phyloP scores from a whole-genome alignment of 75 land plant species.

The Pseudotsuga menziesii region DNA sequence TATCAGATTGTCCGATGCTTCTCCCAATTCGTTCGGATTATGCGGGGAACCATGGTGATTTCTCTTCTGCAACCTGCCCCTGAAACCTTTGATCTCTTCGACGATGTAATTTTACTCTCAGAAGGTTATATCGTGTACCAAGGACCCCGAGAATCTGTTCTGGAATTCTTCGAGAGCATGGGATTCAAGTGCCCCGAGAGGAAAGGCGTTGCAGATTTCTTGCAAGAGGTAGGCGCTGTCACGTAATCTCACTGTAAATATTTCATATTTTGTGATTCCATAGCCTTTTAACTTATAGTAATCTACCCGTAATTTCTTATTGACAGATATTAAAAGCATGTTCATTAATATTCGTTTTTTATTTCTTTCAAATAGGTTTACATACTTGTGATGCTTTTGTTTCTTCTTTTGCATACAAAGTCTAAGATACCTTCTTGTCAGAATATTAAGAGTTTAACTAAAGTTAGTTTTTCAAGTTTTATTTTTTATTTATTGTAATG shows the following conservation, averaged over 20 bases:
- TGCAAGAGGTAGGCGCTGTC: constrained; percentile 61
- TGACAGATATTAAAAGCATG: too few species aligned
- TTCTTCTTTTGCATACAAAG: too few species aligned
- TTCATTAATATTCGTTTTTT: background rate
- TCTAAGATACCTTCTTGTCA: too few species aligned
- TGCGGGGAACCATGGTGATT: constrained; percentile 61
- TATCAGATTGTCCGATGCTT: constrained; percentile 67
- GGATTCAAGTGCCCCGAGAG: constrained; percentile 78
- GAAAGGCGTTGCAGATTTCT: constrained; percentile 81
- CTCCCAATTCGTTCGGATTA: constrained; percentile 45
- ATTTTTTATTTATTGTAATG: too few species aligned
- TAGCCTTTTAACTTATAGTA: too few species aligned
- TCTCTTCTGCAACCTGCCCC: constrained; percentile 90
- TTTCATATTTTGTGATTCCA: too few species aligned
- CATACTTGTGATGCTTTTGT: too few species aligned
- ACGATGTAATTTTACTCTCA: constrained; percentile 73
- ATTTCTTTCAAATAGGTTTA: too few species aligned
- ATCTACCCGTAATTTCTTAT: too few species aligned
- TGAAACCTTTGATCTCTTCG: constrained; percentile 78
- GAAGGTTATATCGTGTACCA: constrained; percentile 75
- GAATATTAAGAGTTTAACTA: too few species aligned
- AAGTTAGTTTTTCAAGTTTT: too few species aligned
- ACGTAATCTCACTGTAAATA: too few species aligned
- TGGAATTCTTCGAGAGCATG: constrained; percentile 70
- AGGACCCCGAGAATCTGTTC: constrained; percentile 58